These are phyloP conservation scores for Aspergillus fischeri DNA, from an alignment of 2,329 filamentous ascomycete species.

Conservation along the genomic window DNA sequence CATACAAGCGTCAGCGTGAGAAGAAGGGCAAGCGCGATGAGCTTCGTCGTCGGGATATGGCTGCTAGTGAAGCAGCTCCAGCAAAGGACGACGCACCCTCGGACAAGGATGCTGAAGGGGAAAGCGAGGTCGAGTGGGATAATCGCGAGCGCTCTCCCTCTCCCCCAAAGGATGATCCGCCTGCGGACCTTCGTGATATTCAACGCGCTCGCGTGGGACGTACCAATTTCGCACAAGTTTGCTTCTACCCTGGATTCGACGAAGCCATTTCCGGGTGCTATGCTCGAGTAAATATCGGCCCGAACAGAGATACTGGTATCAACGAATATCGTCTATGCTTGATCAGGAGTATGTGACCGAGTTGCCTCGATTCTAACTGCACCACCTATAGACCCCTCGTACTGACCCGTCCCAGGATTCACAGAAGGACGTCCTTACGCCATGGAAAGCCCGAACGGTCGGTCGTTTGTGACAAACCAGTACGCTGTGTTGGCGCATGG, in stretches of 20 bases:
- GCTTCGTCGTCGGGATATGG: constrained; percentile 40
- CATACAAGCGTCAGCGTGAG: constrained; percentile 58
- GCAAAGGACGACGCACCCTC: constrained; percentile 59
- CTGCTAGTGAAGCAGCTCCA: constrained; percentile 53
- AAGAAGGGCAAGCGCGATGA: constrained; percentile 52
- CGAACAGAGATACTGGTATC: constrained; percentile 66
- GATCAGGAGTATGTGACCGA: constrained; percentile 65
- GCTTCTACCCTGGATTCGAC: constrained; percentile 89
- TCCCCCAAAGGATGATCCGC: constrained; percentile 60
- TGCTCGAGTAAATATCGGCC: constrained; percentile 76
- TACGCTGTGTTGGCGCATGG: constrained; percentile 81
- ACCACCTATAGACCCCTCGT: neutral
- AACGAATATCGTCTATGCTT: constrained; percentile 83
- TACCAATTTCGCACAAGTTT: constrained; percentile 82
- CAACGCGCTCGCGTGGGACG: constrained; percentile 80
- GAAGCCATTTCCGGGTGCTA: constrained; percentile 77
- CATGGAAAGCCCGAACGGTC: constrained; percentile 68
- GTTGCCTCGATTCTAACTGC: neutral
- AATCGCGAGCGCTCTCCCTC: constrained; percentile 51
- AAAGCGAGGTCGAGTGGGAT: constrained; percentile 78
- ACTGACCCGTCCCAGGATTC: constrained; percentile 56
- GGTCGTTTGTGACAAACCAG: constrained; percentile 76
- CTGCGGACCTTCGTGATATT: constrained; percentile 72
- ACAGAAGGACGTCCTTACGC: constrained; percentile 76
- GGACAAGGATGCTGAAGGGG: constrained; percentile 62